phyloP scores from a whole-genome alignment of 352 stramenopile genomes.

The Phytophthora hibernalis region DNA sequence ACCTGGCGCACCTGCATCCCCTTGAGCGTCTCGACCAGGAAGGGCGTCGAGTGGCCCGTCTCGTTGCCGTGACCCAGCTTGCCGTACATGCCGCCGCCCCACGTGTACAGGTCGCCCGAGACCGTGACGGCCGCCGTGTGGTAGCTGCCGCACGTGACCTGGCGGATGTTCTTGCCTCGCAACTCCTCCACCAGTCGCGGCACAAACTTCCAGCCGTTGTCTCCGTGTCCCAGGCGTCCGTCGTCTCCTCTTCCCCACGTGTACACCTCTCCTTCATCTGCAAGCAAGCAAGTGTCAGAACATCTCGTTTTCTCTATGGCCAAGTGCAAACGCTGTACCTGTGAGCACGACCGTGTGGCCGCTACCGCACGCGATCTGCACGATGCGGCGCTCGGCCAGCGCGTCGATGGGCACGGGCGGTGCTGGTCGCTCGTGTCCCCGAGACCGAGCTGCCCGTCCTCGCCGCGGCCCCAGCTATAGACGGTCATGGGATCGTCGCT shows the following conservation, averaged over 20 bases:
- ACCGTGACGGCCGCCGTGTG: constrained; percentile 96
- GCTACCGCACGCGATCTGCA: constrained; percentile 90
- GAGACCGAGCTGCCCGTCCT: constrained; percentile 88
- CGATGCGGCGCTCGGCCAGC: constrained; percentile 81
- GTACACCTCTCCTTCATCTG: constrained; percentile 88
- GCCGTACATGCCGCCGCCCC: constrained; percentile 96
- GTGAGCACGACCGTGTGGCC: constrained; percentile 91
- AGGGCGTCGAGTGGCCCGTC: constrained; percentile 93
- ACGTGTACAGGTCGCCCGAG: constrained; percentile 94
- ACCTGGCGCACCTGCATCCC: constrained; percentile 92
- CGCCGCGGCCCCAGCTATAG: constrained; percentile 90
- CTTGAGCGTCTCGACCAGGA: constrained; percentile 94
- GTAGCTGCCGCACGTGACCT: constrained; percentile 96
- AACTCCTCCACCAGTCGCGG: constrained; percentile 92
- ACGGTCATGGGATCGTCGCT: constrained; percentile 48
- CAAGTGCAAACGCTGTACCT: constrained; percentile 28
- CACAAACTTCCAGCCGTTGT: constrained; percentile 98
- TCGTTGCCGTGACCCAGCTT: constrained; percentile 95
- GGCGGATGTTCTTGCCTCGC: constrained; percentile 89
- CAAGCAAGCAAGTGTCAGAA: neutral
- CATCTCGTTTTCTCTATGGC: neutral
- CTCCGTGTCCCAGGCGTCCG: constrained; percentile 90
- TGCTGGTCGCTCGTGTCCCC: constrained; percentile 91
- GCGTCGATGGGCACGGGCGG: constrained; percentile 81
- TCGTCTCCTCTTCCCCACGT: constrained; percentile 92